Conservation (phyloP, 1,284 basidiomycete species). For the Meripilus lineatus region DNA sequence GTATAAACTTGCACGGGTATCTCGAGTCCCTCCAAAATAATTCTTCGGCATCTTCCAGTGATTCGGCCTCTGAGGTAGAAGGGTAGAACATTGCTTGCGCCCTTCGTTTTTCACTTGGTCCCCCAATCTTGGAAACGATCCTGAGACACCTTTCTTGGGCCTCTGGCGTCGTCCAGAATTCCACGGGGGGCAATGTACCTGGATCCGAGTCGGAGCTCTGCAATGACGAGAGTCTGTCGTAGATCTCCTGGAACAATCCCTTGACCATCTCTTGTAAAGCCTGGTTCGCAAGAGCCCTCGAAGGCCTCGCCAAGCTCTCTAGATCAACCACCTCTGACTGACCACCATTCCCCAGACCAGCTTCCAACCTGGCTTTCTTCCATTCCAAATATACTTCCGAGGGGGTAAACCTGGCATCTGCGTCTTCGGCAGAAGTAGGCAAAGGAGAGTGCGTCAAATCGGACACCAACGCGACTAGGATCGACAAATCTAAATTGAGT, state of each 20-base stretch:
- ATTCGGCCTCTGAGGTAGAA: not conserved
- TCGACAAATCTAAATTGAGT: slow-evolving; percentile 78
- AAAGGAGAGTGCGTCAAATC: slow-evolving; percentile 75
- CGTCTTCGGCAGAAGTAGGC: slow-evolving; percentile 52
- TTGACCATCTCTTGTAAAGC: slow-evolving; percentile 67
- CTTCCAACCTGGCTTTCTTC: slow-evolving; percentile 41
- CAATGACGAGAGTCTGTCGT: slow-evolving; percentile 35
- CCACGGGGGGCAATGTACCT: slow-evolving; percentile 26
- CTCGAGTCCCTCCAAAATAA: slow-evolving; percentile 64
- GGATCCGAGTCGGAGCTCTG: slow-evolving; percentile 1
- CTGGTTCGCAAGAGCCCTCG: slow-evolving; percentile 60
- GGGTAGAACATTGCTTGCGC: slow-evolving; percentile 50
- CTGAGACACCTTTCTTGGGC: slow-evolving; percentile 63
- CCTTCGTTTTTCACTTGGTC: slow-evolving; percentile 53
- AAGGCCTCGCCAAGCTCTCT: slow-evolving; percentile 39
- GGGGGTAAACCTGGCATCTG: slow-evolving; percentile 57
- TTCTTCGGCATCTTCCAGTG: slow-evolving; percentile 30
- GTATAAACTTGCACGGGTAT: slow-evolving; percentile 43
- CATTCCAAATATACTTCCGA: slow-evolving; percentile 51
- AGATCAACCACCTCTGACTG: slow-evolving; percentile 3
- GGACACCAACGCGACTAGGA: slow-evolving; percentile 78
- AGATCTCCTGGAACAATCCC: slow-evolving; percentile 62
- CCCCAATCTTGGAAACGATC: slow-evolving; percentile 72
- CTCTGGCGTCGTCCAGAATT: slow-evolving; percentile 78
- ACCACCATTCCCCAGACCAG: slow-evolving; percentile 9